Evolutionary conservation across 2,329 filamentous ascomycete genomes (phyloP).

Genomic region (Colletotrichum eleusines): DNA sequence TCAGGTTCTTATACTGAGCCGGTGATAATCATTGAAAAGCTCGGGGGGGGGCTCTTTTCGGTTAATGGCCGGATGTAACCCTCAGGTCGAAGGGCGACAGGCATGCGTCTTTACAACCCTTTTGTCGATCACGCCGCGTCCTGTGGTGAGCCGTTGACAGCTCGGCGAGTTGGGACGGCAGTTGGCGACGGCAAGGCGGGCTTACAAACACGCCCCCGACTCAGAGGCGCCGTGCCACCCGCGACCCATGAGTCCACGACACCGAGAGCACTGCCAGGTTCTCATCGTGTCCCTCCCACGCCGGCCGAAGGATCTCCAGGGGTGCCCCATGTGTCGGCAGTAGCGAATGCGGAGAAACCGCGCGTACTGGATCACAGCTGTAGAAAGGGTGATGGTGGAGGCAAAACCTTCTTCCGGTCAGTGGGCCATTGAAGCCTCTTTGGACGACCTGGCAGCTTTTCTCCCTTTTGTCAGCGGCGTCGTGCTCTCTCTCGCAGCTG

Average conservation of each 20-base stretch:
- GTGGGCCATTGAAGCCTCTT: conserved; percentile 6
- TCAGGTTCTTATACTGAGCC: conserved; percentile 6
- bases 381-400: conserved; percentile 1
- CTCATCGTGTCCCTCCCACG: conserved; percentile 17
- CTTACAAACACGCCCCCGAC: not conserved
- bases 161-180: conserved; percentile 26
- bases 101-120: conserved; percentile 19
- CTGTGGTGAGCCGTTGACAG: not conserved
- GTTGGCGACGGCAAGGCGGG: conserved; percentile 24
- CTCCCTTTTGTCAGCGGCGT: not conserved
- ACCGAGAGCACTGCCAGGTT: not conserved
- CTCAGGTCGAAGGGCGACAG: conserved; percentile 1
- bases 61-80: not conserved
- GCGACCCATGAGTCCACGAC: not conserved
- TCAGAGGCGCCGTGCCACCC: too few species aligned
- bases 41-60: not conserved
- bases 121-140: conserved; percentile 19
- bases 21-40: not conserved
- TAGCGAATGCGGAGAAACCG: conserved; percentile 37
- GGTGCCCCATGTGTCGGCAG: conserved; percentile 37
- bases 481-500: not conserved
- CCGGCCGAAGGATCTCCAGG: conserved; percentile 11
- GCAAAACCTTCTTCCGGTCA: conserved; percentile 29
- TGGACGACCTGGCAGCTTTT: not conserved
- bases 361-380: not conserved